These are phyloP conservation scores for Thecaphora frezii DNA, from an alignment of 1,284 basidiomycete species.

Conservation along the genomic window DNA sequence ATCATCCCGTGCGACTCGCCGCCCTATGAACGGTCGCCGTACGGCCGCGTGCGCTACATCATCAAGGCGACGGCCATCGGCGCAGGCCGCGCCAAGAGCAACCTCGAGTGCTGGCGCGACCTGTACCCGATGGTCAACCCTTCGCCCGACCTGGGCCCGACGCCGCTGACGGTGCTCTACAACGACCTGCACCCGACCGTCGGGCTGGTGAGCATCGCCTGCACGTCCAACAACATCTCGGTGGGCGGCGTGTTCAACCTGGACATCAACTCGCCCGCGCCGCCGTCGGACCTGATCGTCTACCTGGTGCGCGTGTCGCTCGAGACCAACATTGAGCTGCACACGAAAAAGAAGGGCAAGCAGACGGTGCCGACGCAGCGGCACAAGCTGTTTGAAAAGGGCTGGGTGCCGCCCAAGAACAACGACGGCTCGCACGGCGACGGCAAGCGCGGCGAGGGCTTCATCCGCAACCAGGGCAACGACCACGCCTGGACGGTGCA, in stretches of 20 bases:
- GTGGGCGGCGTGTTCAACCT: constrained; percentile 58
- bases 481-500: constrained; percentile 57
- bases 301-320: constrained; percentile 56
- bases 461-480: constrained; percentile 40
- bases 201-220: constrained; percentile 54
- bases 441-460: constrained; percentile 49
- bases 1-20: constrained; percentile 55
- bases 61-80: constrained; percentile 57
- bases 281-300: constrained; percentile 53
- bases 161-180: constrained; percentile 55
- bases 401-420: constrained; percentile 52
- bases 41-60: constrained; percentile 53
- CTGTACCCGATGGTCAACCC: constrained; percentile 58
- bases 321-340: constrained; percentile 54
- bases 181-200: constrained; percentile 58
- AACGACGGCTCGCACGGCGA: constrained; percentile 47
- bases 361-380: constrained; percentile 51
- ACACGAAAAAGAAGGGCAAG: constrained; percentile 44
- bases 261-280: constrained; percentile 55
- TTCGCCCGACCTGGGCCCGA: constrained; percentile 50
- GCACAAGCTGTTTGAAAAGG: constrained; percentile 55
- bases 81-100: constrained; percentile 51
- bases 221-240: constrained; percentile 57
- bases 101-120: constrained; percentile 55
- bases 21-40: constrained; percentile 56